Conservation (phyloP, 2,329 filamentous ascomycete species). For the Paraphaeosphaeria minitans region DNA sequence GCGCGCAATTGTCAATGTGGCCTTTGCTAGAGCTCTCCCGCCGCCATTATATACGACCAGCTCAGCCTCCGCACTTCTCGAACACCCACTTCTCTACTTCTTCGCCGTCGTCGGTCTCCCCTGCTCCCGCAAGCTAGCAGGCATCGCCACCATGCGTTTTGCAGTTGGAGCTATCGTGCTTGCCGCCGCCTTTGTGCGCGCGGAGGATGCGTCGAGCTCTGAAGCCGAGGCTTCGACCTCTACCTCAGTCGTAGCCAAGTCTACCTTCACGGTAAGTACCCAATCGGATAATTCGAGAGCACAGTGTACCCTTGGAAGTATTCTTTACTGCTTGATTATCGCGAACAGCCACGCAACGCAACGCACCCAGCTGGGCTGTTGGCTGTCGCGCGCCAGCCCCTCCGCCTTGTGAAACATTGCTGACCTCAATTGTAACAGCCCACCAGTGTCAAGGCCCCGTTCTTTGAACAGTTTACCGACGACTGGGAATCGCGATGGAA, state of each 20-base stretch:
- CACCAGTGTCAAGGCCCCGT: slow-evolving; percentile 84
- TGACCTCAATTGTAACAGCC: slow-evolving; percentile 63
- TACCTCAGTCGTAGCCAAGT: slow-evolving; percentile 67
- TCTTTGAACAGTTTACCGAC: slow-evolving; percentile 98
- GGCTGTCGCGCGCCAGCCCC: background rate
- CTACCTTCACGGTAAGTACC: slow-evolving; percentile 82
- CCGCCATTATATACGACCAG: slow-evolving; percentile 14
- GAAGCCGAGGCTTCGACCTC: slow-evolving; percentile 59
- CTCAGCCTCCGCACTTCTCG: slow-evolving; percentile 16
- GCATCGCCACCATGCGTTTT: slow-evolving; percentile 58
- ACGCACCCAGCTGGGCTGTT: background rate
- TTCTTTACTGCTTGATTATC: background rate
- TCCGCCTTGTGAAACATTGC: background rate
- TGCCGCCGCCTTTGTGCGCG: slow-evolving; percentile 74
- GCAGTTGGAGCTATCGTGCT: slow-evolving; percentile 73
- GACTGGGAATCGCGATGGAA: slow-evolving; percentile 96
- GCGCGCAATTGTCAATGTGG: slow-evolving; percentile 12
- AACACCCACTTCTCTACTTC: slow-evolving; percentile 20
- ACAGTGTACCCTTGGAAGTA: background rate
- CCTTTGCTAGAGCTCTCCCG: slow-evolving; percentile 10
- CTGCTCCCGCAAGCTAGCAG: slow-evolving; percentile 37
- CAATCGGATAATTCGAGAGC: background rate
- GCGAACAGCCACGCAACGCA: background rate
- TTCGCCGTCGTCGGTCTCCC: slow-evolving; percentile 29
- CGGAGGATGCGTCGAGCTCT: slow-evolving; percentile 63